Evolutionary conservation across 2,329 filamentous ascomycete species (phyloP).

Genomic region (Claviceps africana): DNA sequence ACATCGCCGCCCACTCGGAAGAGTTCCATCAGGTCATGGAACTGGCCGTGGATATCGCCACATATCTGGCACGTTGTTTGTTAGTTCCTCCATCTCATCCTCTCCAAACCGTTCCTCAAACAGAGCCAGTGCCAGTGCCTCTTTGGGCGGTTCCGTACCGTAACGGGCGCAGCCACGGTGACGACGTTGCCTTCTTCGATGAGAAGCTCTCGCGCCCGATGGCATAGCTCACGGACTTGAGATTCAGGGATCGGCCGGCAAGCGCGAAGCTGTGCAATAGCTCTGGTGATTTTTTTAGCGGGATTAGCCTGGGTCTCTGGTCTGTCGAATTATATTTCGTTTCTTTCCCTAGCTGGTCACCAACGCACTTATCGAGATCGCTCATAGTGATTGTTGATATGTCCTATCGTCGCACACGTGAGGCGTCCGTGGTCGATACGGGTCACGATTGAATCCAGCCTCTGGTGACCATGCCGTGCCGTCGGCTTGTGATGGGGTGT

Average conservation of each 20-base stretch:
- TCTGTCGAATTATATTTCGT: background rate
- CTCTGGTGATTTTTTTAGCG: constrained; percentile 40
- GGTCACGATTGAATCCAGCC: constrained; percentile 5
- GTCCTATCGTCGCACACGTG: constrained; percentile 3
- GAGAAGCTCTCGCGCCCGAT: constrained; percentile 88
- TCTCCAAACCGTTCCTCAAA: background rate
- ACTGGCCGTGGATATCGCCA: constrained; percentile 92
- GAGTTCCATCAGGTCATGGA: constrained; percentile 93
- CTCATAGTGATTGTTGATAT: constrained; percentile 49
- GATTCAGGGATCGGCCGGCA: constrained; percentile 92
- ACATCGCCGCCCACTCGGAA: constrained; percentile 89
- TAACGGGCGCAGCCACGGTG: constrained; percentile 85
- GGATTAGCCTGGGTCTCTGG: background rate
- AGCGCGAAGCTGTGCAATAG: constrained; percentile 86
- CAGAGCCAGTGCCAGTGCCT: background rate
- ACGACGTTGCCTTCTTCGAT: constrained; percentile 98
- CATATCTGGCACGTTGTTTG: constrained; percentile 52
- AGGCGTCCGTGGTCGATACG: constrained; percentile 9
- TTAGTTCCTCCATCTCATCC: background rate
- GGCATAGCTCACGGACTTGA: constrained; percentile 91
- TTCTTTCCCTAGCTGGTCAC: background rate
- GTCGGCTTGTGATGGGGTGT: background rate
- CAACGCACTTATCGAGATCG: constrained; percentile 72
- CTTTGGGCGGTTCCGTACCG: constrained; percentile 36
- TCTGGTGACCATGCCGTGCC: constrained; percentile 15